Evolutionary conservation across 257 asterid species (phyloP), one percentile per base, ranked within the genome.

Genomic region (Solanum arcanum): DNA sequence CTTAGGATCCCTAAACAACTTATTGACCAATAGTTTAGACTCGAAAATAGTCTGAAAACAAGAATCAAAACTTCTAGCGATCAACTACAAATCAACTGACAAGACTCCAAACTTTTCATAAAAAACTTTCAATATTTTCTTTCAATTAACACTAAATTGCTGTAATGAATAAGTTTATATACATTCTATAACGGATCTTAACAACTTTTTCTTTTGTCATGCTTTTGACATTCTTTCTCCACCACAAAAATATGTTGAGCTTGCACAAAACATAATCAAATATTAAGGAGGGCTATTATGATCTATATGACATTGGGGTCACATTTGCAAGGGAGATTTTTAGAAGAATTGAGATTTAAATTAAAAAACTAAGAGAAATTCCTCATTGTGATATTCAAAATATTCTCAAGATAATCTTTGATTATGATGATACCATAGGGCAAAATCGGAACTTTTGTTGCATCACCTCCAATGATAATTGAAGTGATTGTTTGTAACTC

Each of bases 371-470:
- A 56, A 56, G 64, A 52, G n/a, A 18, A 56, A 56, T 18, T 56
- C 25, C 2, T 56, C 25, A 56, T 20, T 56, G n/a, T 7, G 25
- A 56, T 18, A 56, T 56, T 56, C 12, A 56, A 56, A 56, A 56
- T 5, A 56, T 56, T 56, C 11, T 18, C 64, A 56, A 56, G 25
- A 56, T 56, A 56, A 20, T n/a, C 25, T 56, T 56, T 56, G 64
- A 18, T 31, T 86, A 95, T 93, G 29, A 93, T 64, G 16, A 90
- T 93, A 7, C 98, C 98, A 1, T 95, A 94, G 21, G 98, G 99
- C 2, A 93, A 94, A 83, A 94, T 90, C 1, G 94, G 88, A 68
- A 90, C 69, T n/a, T 52, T 85, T 23, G 59, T 39, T 0, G 88
- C 83, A 83, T 92, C 95, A 14, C 82, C 94, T 5, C 95, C 95